Conservation (phyloP, 2,329 filamentous ascomycete species). For the Phyllosticta citriasiana region DNA sequence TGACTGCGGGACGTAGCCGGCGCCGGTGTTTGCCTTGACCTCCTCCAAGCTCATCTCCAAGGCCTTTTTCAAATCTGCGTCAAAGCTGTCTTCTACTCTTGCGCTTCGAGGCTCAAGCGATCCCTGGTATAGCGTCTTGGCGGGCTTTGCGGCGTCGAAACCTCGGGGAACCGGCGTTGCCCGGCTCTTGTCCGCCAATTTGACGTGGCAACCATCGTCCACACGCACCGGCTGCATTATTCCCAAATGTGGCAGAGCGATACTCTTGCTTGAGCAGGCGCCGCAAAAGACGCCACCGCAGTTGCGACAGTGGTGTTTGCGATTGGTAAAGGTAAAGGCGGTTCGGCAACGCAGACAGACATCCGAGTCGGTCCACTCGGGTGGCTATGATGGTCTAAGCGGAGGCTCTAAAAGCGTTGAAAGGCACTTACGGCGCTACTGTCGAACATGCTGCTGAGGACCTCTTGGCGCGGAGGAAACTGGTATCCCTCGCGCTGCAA, state of each 20-base stretch:
- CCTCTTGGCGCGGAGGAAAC: constrained; percentile 77
- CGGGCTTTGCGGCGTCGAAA: constrained; percentile 39
- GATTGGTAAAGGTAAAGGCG: constrained; percentile 91
- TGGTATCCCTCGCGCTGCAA: constrained; percentile 77
- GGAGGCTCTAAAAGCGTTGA: too few species aligned
- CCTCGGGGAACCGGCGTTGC: constrained; percentile 32
- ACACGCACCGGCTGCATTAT: constrained; percentile 87
- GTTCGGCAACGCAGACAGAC: constrained; percentile 98
- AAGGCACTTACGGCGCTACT: constrained; percentile 67
- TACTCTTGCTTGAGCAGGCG: constrained; percentile 80
- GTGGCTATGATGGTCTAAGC: constrained; percentile 50
- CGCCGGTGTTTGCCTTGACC: constrained; percentile 60
- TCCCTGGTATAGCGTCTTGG: constrained; percentile 54
- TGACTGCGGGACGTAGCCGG: constrained; percentile 61
- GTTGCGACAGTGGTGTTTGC: constrained; percentile 96
- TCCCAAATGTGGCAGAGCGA: constrained; percentile 83
- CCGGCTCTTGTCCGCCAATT: constrained; percentile 65
- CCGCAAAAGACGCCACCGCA: constrained; percentile 97
- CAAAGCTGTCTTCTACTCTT: constrained; percentile 80
- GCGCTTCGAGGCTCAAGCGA: constrained; percentile 87
- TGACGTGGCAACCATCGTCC: constrained; percentile 90
- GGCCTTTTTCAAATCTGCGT: constrained; percentile 88
- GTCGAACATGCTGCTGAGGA: constrained; percentile 96
- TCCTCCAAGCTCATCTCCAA: constrained; percentile 97
- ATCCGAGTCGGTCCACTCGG: constrained; percentile 95